Evolutionary conservation across 352 stramenopile genomes (phyloP), one percentile per base, ranked within the genome.

Genomic region (Phytophthora macrochlamydospora): DNA sequence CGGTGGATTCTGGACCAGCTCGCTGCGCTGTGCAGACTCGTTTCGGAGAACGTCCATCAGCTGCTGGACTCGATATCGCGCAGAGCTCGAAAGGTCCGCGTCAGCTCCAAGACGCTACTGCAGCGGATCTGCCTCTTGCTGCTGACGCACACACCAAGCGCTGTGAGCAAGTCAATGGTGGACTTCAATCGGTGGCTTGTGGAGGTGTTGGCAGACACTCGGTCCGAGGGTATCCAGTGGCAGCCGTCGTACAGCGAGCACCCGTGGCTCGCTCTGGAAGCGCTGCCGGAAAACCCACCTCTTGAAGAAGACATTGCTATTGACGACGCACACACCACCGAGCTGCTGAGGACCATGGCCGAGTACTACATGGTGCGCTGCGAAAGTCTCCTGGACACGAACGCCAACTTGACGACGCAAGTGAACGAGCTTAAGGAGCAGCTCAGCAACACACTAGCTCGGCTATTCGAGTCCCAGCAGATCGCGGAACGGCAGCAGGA

Each of bases 181-280:
- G 67, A 67, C 29, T 79, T 66, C 35, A 79, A 73, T 43, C 59
- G 44, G 57, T 81, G 70, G 71, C 56, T 81, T 8, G 37, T 56
- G 13, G 67, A 72, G 2, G 43, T 76, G 56, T 57, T 81, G 42
- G 32, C 56, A 11, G 53, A 65, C 37, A 64, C 58, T 6, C 48
- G 48, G 9, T 59, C 64, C 7, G 58, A 77, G 58, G 52, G 58
- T 14, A 74, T 74, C 32, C 54, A 68, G 33, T 61, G 57, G 53
- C 52, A 33, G 2, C 51, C 53, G 11, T 72, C 68, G 31, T 56
- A 74, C 45, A 46, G 53, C 40, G 59, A 60, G 29, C 52, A 52
- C 14, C 44, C 56, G 18, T 71, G 51, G 60, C 51, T 73, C 2
- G 51, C 65, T 50, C 31, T 68, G 30, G 60, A 74, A 53, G 56